Evolutionary conservation across 1,284 basidiomycete species (phyloP).

Genomic region (Neotropicomus parvogracilis): DNA sequence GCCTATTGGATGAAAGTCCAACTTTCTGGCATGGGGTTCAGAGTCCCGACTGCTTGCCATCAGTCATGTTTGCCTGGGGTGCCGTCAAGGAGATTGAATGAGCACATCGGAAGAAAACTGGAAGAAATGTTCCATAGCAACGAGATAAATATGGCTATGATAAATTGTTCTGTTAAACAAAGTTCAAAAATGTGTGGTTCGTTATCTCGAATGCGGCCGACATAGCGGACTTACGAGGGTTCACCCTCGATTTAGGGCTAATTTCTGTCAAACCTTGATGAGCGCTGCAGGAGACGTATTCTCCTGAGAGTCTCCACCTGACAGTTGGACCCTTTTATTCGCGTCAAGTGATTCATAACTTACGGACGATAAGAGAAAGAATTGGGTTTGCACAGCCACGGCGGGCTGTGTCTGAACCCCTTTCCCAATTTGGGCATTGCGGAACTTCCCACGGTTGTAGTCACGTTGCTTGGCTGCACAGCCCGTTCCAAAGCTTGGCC

Average conservation of each 20-base stretch:
- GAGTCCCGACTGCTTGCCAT: constrained; percentile 2
- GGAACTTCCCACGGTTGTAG: constrained; percentile 19
- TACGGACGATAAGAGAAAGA: constrained; percentile 29
- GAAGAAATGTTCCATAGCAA: constrained; percentile 17
- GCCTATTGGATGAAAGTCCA: constrained; percentile 12
- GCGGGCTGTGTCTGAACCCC: constrained; percentile 11
- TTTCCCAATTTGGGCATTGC: constrained; percentile 1
- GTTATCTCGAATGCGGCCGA: constrained; percentile 19
- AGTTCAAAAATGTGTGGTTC: constrained; percentile 1
- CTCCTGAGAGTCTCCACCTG: constrained; percentile 15
- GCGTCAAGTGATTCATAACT: constrained; percentile 24
- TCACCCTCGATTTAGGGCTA: constrained; percentile 17
- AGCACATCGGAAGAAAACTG: constrained; percentile 1
- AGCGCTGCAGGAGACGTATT: constrained; percentile 8
- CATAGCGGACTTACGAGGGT: constrained; percentile 24
- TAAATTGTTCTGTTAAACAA: neutral
- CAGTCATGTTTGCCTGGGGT: neutral
- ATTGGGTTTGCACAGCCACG: constrained; percentile 18
- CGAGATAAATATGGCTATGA: constrained; percentile 12
- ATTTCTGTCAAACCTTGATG: constrained; percentile 31
- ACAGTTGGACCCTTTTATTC: constrained; percentile 24
- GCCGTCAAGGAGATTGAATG: neutral
- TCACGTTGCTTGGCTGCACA: constrained; percentile 23
- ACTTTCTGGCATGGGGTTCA: constrained; percentile 10
- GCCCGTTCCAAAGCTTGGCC: no score